Base-by-base conservation (phyloP, 225 moss, liverwort and hornwort genomes). In the Asterella californica region DNA sequence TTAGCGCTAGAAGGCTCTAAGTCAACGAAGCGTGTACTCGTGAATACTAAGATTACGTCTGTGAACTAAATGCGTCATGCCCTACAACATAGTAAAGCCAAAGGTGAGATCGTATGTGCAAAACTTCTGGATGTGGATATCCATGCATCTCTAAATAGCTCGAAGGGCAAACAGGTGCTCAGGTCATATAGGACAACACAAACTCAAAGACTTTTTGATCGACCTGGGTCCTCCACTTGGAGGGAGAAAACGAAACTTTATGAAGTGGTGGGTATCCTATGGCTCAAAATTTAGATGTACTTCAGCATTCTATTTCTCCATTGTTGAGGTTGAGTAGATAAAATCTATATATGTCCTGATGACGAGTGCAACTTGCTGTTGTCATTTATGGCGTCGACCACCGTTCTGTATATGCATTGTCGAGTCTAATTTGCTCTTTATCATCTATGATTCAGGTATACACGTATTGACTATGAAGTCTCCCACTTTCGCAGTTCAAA, bases 141-240 rank as follows among this genome's bases (percentile, higher is more conserved):
- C n/a, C n/a, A n/a, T n/a, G n/a, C n/a, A 19, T 7, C 4, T 21
- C 65, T 71, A 47, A 15, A 71, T n/a, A 15, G 9, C n/a, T 71
- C 10, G 0, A 22, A 54, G 9, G 5, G 1, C 10, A 33, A 24
- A 71, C 75, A 99, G 97, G 71, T 86, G 91, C 82, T 91, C 50
- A 0, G 91, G 94, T 46, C 93, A 90, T 21, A 90, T 94, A n/a
- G 93, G 97, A 74, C 84, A 90, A 63, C 97, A 99, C 63, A 99
- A 99, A 50, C 83, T 99, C 15, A 83, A 76, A 47, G 57, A 82
- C 6, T 99, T 99, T 86, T 85, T 99, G 22, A 82, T 78, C 29
- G 78, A 69, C 0, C 85, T 94, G 45, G 97, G 94, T 71, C 86
- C 83, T 14, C 97, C 97, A 66, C 88, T 99, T 79, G 97, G 97